These are phyloP conservation scores for Collybia mongolica DNA, from an alignment of 768 basidiomycete genomes.

Conservation along the genomic window DNA sequence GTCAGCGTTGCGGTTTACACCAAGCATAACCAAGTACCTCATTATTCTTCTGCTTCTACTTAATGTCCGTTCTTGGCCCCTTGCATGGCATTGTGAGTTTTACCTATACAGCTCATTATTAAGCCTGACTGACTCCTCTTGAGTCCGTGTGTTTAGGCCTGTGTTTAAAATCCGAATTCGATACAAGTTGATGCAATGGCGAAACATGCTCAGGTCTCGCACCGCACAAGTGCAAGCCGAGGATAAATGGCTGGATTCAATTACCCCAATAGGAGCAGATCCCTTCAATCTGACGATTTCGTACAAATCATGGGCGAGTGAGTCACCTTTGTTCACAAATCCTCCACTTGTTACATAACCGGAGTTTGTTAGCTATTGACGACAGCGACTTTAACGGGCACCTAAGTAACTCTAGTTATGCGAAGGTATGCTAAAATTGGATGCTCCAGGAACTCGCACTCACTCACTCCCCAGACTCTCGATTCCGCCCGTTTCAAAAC, in stretches of 20 bases:
- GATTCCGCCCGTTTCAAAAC: slow-evolving; percentile 50
- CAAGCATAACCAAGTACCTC: slow-evolving; percentile 35
- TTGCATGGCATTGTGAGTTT: slow-evolving; percentile 68
- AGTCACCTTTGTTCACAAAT: slow-evolving; percentile 22
- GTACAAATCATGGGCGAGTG: slow-evolving; percentile 57
- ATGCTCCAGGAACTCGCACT: not conserved
- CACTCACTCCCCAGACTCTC: slow-evolving; percentile 28
- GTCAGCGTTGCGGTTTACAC: slow-evolving; percentile 8
- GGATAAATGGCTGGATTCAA: slow-evolving; percentile 43
- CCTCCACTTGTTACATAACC: too few species aligned
- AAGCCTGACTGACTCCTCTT: slow-evolving; percentile 4
- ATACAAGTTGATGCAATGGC: slow-evolving; percentile 28
- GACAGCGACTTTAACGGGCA: slow-evolving; percentile 76
- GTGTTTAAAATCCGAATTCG: slow-evolving; percentile 33
- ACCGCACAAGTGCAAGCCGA: slow-evolving; percentile 28
- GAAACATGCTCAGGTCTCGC: slow-evolving; percentile 36
- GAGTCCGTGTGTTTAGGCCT: slow-evolving; percentile 56
- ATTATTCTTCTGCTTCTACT: slow-evolving; percentile 49
- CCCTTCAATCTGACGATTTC: slow-evolving; percentile 47
- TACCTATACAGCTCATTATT: not conserved
- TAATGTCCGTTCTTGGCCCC: slow-evolving; percentile 60
- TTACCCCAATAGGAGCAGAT: slow-evolving; percentile 53
- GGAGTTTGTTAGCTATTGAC: slow-evolving; percentile 48
- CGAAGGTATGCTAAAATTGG: slow-evolving; percentile 47
- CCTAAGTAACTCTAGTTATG: slow-evolving; percentile 80